These are phyloP conservation scores for Durio zibethinus DNA, from an alignment of 345 rosid genomes.

Conservation along the genomic window DNA sequence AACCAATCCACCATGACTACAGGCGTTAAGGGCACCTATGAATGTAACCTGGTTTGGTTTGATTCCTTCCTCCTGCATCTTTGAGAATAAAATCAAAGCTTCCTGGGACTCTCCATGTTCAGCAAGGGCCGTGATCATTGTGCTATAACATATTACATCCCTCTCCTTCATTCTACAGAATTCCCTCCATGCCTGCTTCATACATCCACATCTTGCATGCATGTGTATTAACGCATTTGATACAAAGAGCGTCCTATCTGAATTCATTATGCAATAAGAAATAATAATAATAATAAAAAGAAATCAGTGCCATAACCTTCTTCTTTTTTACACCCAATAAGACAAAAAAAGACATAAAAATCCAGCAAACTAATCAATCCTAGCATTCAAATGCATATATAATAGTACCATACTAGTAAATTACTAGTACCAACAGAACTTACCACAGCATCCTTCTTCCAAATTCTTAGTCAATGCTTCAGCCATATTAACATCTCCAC, in stretches of 20 bases:
- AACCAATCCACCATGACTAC: constrained; percentile 53
- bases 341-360: neutral
- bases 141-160: constrained; percentile 48
- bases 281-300: neutral
- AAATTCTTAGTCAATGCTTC: constrained; percentile 29
- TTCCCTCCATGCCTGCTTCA: constrained; percentile 40
- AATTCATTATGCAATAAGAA: neutral
- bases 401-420: neutral
- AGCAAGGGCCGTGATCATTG: constrained; percentile 48
- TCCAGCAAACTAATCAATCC: neutral
- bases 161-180: constrained; percentile 38
- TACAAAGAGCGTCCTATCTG: constrained; percentile 37
- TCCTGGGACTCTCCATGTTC: constrained; percentile 49
- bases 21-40: constrained; percentile 42
- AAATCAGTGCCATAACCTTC: neutral
- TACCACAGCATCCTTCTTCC: constrained; percentile 36
- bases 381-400: neutral
- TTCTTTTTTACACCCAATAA: neutral
- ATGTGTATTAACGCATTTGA: constrained; percentile 55
- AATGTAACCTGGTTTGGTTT: constrained; percentile 54
- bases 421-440: constrained; percentile 13
- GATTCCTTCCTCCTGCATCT: constrained; percentile 45
- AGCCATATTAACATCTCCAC: constrained; percentile 47
- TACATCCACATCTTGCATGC: constrained; percentile 61
- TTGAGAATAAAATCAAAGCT: constrained; percentile 37